Evolutionary conservation across 306 rosid genomes (phyloP).

Genomic region (Cicer cuneatum): DNA sequence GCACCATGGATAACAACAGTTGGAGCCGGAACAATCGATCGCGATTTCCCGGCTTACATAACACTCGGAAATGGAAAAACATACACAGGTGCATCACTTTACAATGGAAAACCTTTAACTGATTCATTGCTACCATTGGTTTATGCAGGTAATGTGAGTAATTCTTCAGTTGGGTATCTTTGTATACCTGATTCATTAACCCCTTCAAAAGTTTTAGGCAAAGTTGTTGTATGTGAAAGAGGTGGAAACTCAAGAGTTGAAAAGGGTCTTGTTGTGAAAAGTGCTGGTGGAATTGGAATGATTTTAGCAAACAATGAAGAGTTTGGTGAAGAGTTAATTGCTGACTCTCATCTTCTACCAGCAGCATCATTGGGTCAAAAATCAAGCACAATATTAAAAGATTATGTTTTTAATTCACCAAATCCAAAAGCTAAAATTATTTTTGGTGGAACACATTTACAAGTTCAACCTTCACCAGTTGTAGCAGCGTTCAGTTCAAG

Average conservation of each 20-base stretch:
- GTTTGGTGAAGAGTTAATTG: slow-evolving; percentile 80
- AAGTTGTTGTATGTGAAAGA: slow-evolving; percentile 84
- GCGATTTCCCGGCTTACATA: slow-evolving; percentile 73
- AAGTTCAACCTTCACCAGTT: slow-evolving; percentile 82
- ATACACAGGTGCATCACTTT: slow-evolving; percentile 73
- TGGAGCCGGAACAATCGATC: slow-evolving; percentile 91
- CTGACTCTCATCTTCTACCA: slow-evolving; percentile 78
- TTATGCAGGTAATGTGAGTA: slow-evolving; percentile 60
- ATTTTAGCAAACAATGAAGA: slow-evolving; percentile 70
- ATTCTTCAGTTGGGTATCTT: slow-evolving; percentile 53
- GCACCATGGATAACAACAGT: slow-evolving; percentile 94
- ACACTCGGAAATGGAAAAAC: slow-evolving; percentile 65
- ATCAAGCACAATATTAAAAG: slow-evolving; percentile 59
- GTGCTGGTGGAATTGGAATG: slow-evolving; percentile 88
- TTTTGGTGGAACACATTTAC: slow-evolving; percentile 60
- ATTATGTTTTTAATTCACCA: slow-evolving; percentile 50
- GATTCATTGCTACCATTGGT: slow-evolving; percentile 60
- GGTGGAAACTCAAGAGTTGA: slow-evolving; percentile 75
- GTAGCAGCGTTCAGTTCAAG: slow-evolving; percentile 94
- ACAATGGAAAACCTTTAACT: slow-evolving; percentile 54
- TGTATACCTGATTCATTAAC: slow-evolving; percentile 55
- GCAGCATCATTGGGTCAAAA: slow-evolving; percentile 71
- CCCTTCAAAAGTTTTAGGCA: slow-evolving; percentile 63
- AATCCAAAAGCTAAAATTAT: slow-evolving; percentile 67
- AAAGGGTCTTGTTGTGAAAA: slow-evolving; percentile 72